Base-by-base conservation (phyloP, 352 stramenopile genomes). In the Globisporangium barbulae region DNA sequence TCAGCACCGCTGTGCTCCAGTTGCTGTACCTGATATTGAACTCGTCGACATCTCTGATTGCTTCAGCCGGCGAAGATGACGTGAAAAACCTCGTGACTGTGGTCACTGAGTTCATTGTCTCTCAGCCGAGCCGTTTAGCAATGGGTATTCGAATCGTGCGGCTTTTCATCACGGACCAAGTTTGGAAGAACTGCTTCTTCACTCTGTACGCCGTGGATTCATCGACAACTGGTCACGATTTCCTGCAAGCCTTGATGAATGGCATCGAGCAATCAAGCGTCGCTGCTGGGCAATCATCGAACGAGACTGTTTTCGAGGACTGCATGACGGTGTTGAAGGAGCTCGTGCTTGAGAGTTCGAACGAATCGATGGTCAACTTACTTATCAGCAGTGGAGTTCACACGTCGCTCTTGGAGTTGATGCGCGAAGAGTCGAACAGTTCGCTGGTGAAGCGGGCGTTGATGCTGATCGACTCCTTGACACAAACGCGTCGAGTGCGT, bases 121-220 rank as follows among this genome's bases (percentile, higher is more conserved):
- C 72, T 1, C 66, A 85, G 54, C 70, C 73, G 17, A 73, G 76
- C 35, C 76, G 78, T 2, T 63, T 90, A 58, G 71, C 76, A 9
- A 79, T 83, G 59, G 78, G 80, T 1, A 76, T 93, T 49, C 72
- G 80, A 33, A 88, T 93, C 42, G 78, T 91, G n/a, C 80, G 84
- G n/a, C 69, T 93, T n/a, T 76, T 93, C 9, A 88, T 90, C 42
- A 63, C 68, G 4, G 72, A 90, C 59, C 70, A 71, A 19, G 64
- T 69, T 21, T 93, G 81, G 84, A 91, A 89, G 50, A 75, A 83
- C n/a, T 90, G 76, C 19, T 93, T 93, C 62, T 72, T 91, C 33
- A 70, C 76, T 15, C 70, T 88, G 33, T 90, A 89, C 65, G 76
- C 77, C 1, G 74, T 89, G 3, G 77, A 93, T 35, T 89, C 84